A percentile compares a stretch with the other conserved stretches of the same genome.
These are phyloP conservation scores for Trifolium repens DNA, from an alignment of 306 rosid genomes.

Conservation along the genomic window DNA sequence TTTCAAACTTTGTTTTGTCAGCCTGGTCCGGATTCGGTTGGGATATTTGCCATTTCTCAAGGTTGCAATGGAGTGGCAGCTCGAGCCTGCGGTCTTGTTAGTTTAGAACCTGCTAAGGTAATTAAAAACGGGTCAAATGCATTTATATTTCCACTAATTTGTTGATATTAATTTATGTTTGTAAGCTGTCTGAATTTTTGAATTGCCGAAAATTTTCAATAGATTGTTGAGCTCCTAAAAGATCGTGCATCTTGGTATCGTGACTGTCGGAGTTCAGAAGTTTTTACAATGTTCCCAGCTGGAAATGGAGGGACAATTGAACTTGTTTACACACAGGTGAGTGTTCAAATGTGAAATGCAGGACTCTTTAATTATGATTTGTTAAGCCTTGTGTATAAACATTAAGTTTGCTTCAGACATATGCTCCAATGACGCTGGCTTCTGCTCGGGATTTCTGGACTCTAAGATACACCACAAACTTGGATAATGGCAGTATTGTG, in stretches of 20 bases:
- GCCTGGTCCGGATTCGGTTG: constrained; percentile 99
- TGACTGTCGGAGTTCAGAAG: constrained; percentile 96
- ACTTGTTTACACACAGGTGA: constrained; percentile 95
- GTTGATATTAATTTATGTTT: constrained; percentile 1
- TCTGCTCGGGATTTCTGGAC: constrained; percentile 99
- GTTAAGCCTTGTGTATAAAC: neutral
- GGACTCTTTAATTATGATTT: neutral
- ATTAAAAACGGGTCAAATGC: neutral
- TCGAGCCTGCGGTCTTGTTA: constrained; percentile 98
- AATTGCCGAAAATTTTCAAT: constrained; percentile 25
- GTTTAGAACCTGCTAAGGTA: constrained; percentile 94
- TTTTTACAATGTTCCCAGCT: constrained; percentile 92
- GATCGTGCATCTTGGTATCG: constrained; percentile 97
- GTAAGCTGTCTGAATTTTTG: constrained; percentile 26
- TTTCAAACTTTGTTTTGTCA: constrained; percentile 33
- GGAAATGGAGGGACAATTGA: constrained; percentile 97
- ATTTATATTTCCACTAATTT: constrained; percentile 12
- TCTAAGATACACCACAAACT: constrained; percentile 83
- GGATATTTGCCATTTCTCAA: constrained; percentile 98
- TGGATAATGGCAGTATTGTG: constrained; percentile 95
- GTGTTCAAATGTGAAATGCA: neutral
- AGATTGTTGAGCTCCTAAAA: constrained; percentile 97
- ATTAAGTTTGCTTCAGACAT: constrained; percentile 58
- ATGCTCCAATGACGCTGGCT: constrained; percentile 93
- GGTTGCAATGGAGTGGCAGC: constrained; percentile 99